Base-by-base conservation (phyloP, 75 land plant species). In the Gnetum montanum region DNA sequence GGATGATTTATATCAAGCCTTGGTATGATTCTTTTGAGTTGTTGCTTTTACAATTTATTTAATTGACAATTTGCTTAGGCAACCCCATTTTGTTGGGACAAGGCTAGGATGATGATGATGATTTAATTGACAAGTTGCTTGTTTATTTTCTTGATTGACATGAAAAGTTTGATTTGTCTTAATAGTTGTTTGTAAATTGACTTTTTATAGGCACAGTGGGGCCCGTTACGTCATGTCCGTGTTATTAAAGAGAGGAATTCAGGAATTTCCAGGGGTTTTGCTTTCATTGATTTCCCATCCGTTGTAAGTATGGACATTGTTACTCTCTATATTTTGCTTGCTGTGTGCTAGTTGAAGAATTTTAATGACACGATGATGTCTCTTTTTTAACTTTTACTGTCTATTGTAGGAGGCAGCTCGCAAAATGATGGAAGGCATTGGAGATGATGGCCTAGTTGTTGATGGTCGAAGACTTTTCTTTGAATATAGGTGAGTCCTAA, bases 161-260 rank as follows among this genome's bases (percentile, higher is more conserved):
- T n/a, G n/a, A n/a, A n/a, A n/a, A n/a, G n/a, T n/a, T n/a, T n/a
- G n/a, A n/a, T n/a, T n/a, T n/a, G n/a, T n/a, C n/a, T n/a, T n/a
- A n/a, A n/a, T 3, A 27, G 25, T 48, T 26, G 26, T 34, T 22
- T 55, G 20, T 35, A 27, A 1, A 69, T 44, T 19, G 37, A 33
- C 18, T 31, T 7, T 30, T n/a, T 65, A 51, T 50, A 95, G 99
- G 88, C 84, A 64, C 78, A 90, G 43, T 95, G 99, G 99, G 97
- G 97, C n/a, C 99, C 99, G 10, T 73, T 95, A 49, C 84, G 79
- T 7, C 92, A 95, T 79, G 89, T 95, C 25, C 99, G 99, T 57
- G 93, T 95, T 22, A 95, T 95, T 6, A 95, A 84, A 71, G 99
- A 95, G 63, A 60, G 97, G 58, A 77, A 44, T 65, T 86, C 99